Percentiles rank a stretch among this genome's conserved stretches.
Evolutionary conservation across 75 land plant genomes (phyloP).

Genomic region (Pinus taeda): DNA sequence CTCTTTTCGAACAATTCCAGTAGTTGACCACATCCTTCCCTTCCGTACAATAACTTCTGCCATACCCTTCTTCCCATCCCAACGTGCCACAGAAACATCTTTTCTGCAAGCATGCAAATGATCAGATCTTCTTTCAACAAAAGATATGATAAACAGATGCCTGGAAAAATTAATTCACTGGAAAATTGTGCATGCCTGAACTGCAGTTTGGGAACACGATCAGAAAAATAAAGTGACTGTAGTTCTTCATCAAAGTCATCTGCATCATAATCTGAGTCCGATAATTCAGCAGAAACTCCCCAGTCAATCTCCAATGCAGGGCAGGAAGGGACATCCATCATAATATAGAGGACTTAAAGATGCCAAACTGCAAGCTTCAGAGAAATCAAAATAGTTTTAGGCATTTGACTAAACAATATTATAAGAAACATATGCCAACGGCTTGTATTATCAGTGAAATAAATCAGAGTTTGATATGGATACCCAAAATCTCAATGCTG

Average conservation of each 20-base stretch:
- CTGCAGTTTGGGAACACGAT: slow-evolving; percentile 4
- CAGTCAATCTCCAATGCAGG: slow-evolving; percentile 1
- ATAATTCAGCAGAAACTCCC: slow-evolving; percentile 5
- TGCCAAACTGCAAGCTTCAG: not conserved
- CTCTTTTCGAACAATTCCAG: slow-evolving; percentile 49
- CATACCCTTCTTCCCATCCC: slow-evolving; percentile 54
- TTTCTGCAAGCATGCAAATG: not conserved
- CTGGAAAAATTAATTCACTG: not conserved
- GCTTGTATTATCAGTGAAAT: not conserved
- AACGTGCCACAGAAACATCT: slow-evolving; percentile 51
- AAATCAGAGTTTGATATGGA: not conserved
- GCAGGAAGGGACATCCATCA: not conserved
- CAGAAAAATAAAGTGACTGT: slow-evolving; percentile 6
- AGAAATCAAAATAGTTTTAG: not conserved
- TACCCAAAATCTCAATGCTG: not conserved
- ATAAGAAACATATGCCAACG: not conserved
- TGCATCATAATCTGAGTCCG: slow-evolving; percentile 3
- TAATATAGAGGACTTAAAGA: not conserved
- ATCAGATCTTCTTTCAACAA: not conserved
- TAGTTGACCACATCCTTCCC: slow-evolving; percentile 60
- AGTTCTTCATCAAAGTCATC: slow-evolving; percentile 6
- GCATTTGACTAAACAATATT: not conserved
- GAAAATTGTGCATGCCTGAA: not conserved
- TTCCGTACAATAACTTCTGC: slow-evolving; percentile 72
- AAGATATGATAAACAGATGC: not conserved